phyloP scores from a whole-genome alignment of 495 filamentous ascomycete species.

The Pyrenula aspistea region DNA sequence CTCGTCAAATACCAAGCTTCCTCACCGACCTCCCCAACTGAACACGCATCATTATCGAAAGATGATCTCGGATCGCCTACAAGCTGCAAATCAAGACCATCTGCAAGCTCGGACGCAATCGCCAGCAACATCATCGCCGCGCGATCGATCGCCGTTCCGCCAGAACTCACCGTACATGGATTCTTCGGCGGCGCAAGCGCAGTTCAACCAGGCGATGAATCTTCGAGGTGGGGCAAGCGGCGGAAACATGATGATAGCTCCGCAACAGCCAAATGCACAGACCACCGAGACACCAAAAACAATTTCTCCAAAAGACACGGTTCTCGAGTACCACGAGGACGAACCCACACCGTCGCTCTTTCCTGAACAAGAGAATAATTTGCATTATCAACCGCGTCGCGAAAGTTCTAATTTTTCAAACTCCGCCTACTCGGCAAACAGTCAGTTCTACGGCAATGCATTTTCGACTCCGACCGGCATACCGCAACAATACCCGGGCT shows the following conservation, averaged over 20 bases:
- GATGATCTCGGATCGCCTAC: constrained; percentile 61
- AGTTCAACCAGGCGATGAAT: constrained; percentile 19
- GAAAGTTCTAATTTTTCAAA: neutral
- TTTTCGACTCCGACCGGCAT: constrained; percentile 17
- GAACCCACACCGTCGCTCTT: constrained; percentile 54
- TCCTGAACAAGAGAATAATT: constrained; percentile 25
- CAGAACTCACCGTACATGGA: constrained; percentile 44
- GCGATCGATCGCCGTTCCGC: constrained; percentile 76
- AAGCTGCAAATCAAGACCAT: constrained; percentile 66
- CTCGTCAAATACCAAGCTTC: constrained; percentile 25
- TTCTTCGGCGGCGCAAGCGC: constrained; percentile 22
- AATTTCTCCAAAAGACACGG: constrained; percentile 90
- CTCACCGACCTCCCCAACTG: constrained; percentile 23
- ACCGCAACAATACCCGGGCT: constrained; percentile 48
- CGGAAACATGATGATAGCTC: neutral
- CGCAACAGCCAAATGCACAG: constrained; percentile 4
- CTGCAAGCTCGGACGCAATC: constrained; percentile 47
- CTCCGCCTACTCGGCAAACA: neutral
- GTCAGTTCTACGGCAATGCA: neutral
- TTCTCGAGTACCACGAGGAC: constrained; percentile 74
- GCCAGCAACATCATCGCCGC: constrained; percentile 36
- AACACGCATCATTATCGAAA: constrained; percentile 34
- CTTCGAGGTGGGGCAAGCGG: neutral
- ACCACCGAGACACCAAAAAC: constrained; percentile 53
- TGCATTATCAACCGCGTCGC: neutral